Evolutionary conservation across 805 yeast species (phyloP), one percentile per base, ranked within the genome.

Genomic region (Starmerella kuoi): DNA sequence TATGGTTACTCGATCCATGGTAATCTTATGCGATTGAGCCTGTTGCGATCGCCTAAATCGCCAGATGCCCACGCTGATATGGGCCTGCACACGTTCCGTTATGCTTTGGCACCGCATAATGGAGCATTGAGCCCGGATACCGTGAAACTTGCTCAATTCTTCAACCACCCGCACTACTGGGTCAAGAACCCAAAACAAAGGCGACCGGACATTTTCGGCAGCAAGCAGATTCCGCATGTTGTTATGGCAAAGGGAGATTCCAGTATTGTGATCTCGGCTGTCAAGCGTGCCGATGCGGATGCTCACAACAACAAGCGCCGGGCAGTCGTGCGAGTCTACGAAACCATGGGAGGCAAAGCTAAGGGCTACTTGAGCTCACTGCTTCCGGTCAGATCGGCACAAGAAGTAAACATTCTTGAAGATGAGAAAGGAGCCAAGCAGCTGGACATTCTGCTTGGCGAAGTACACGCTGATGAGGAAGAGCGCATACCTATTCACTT

Each of bases 1-100:
- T 88, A 85, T 57, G 98, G 98, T 7, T 93, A 85, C 52, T 72
- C 94, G 1, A 78, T 87, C 17, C 95, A 85, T 55, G 98, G 98
- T n/a, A 85, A 85, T 52, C 61, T 77, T 57, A 82, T 88, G 77
- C 76, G 95, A 37, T 66, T 91, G 38, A 83, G 95, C 1, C 65
- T 91, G 47, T 64, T 88, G 55, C 76, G 98, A 57, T 75, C 95
- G 12, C 86, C 98, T 24, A 88, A 91, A 62, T 82, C 85, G 18
- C 98, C 98, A 0, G 98, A 88, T 69, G 87, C 79, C 7, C 70
- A 76, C 57, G 96, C 97, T 7, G 98, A 88, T 60, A 85, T 91
- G 82, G 97, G 95, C 2, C 57, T 64, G 17, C 98, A 88, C 61
- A 67, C 66, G 44, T 81, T 91, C 64, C 76, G 76, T 47, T 91